Evolutionary conservation across 108 stramenopile genomes (phyloP), one percentile per base, ranked within the genome.

Genomic region (Discostella stelligeroides): DNA sequence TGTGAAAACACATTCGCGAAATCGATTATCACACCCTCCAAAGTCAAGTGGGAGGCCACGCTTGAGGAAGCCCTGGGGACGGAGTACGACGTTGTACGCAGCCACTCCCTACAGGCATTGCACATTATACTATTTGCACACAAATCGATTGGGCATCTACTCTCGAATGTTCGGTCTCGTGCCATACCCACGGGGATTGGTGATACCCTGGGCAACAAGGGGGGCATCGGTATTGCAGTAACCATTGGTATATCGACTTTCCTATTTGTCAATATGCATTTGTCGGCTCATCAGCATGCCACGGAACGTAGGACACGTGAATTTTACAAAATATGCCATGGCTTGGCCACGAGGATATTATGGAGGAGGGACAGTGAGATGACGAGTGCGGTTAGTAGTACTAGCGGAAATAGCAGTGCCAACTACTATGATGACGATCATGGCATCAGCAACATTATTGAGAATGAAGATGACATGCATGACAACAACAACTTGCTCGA

Each of bases 151-250:
- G 48, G 43, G 30, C 64, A 58, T 55, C 70, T 71, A 13, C 49
- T 76, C 25, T 76, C 75, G 17, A 56, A 76, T 39, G 39, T 76
- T 56, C 63, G 45, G 29, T 76, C 75, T 7, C 24, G 54, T n/a
- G 70, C 75, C 14, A 46, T 66, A 24, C 63, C 75, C 5, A 76
- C 75, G 27, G 75, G 75, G 43, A 60, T 76, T 10, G 75, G 63
- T 28, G 75, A 76, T 18, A 84, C 30, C 20, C 55, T 98, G 91
- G 99, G 99, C 41, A 99, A 99, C 80, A 99, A 99, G 72, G 99
- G 99, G 25, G 99, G 97, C 41, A 92, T 91, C 40, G 66, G 79
- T 23, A 70, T 97, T 18, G 76, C 96, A n/a, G 34, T 97, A 38
- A 72, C 84, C 30, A 76, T 95, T 41, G 91, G 90, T 58, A 95